A percentile compares a stretch with the other conserved stretches of the same genome.
phyloP scores from a whole-genome alignment of 2,329 filamentous ascomycete species.

The Penicillium sp. region DNA sequence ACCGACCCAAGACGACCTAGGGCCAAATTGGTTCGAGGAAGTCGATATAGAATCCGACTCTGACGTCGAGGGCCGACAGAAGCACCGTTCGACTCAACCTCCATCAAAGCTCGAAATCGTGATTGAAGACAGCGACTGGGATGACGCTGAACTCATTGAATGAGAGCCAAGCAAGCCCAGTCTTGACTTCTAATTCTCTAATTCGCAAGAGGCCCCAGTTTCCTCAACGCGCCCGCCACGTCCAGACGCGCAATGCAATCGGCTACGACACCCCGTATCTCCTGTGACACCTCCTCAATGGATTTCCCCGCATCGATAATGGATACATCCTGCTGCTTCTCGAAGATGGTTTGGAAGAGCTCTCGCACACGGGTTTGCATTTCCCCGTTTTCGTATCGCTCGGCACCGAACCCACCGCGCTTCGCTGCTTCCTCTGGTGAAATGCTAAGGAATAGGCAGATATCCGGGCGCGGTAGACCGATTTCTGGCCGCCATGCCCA shows the following conservation, averaged over 20 bases:
- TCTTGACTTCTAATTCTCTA: slow-evolving; percentile 1
- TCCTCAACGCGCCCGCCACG: slow-evolving; percentile 28
- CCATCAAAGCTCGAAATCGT: slow-evolving; percentile 33
- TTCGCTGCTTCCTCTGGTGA: slow-evolving; percentile 61
- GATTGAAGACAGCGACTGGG: slow-evolving; percentile 50
- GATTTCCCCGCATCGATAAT: slow-evolving; percentile 48
- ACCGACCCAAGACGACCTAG: slow-evolving; percentile 20
- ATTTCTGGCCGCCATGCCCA: slow-evolving; percentile 82
- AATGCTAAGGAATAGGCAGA: slow-evolving; percentile 79
- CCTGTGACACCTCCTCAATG: slow-evolving; percentile 45
- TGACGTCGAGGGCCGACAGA: slow-evolving; percentile 12
- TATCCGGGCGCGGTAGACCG: slow-evolving; percentile 76
- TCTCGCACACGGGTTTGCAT: slow-evolving; percentile 73
- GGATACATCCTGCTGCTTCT: slow-evolving; percentile 42
- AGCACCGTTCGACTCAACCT: slow-evolving; percentile 7
- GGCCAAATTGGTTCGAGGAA: slow-evolving; percentile 30
- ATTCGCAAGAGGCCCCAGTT: slow-evolving; percentile 26
- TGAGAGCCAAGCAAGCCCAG: slow-evolving; percentile 17
- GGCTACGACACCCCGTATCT: slow-evolving; percentile 27
- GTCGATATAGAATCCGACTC: slow-evolving; percentile 24
- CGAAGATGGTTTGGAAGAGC: slow-evolving; percentile 55
- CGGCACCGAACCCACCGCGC: slow-evolving; percentile 77
- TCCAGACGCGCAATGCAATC: slow-evolving; percentile 28
- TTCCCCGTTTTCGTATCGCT: slow-evolving; percentile 76
- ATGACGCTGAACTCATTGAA: slow-evolving; percentile 40